These are phyloP conservation scores for Penicillium brevicompactum DNA, from an alignment of 2,329 filamentous ascomycete species.

Conservation along the genomic window DNA sequence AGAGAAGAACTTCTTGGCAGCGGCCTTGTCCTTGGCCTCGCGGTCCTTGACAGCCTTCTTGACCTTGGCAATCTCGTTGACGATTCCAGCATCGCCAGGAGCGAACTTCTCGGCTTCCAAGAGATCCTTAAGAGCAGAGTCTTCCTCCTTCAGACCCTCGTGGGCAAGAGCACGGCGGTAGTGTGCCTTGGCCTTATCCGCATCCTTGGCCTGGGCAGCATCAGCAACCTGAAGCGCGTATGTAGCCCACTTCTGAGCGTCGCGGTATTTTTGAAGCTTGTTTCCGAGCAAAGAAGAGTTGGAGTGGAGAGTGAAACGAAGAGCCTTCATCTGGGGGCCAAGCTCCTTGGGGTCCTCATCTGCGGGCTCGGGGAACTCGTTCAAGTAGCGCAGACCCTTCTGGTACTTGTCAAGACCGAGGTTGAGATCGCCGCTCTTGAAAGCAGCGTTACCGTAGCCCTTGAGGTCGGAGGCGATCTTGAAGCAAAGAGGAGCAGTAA, in stretches of 20 bases:
- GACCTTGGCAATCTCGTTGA: conserved; percentile 73
- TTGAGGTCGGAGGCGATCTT: conserved; percentile 85
- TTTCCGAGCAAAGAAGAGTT: conserved; percentile 85
- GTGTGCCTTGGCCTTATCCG: conserved; percentile 84
- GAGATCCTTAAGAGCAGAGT: conserved; percentile 74
- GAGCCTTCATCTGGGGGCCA: conserved; percentile 65
- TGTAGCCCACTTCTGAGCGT: conserved; percentile 69
- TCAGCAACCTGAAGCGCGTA: conserved; percentile 69
- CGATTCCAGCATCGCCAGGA: conserved; percentile 73
- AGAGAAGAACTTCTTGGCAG: conserved; percentile 87
- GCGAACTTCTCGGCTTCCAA: conserved; percentile 73
- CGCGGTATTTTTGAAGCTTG: conserved; percentile 73
- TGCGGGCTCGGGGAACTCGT: conserved; percentile 72
- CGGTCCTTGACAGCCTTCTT: conserved; percentile 75
- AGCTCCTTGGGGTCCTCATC: conserved; percentile 72
- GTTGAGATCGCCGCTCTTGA: conserved; percentile 73
- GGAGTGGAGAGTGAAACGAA: conserved; percentile 84
- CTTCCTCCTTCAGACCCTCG: conserved; percentile 79
- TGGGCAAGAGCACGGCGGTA: conserved; percentile 81
- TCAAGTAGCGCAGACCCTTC: conserved; percentile 86
- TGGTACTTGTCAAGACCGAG: conserved; percentile 88
- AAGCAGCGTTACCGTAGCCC: conserved; percentile 87
- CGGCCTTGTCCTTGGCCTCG: conserved; percentile 85
- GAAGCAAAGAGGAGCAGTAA: conserved; percentile 69
- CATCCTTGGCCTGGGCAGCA: conserved; percentile 62